These are phyloP conservation scores for Diaporthe ampelina DNA, from an alignment of 2,329 filamentous ascomycete species.

Conservation along the genomic window DNA sequence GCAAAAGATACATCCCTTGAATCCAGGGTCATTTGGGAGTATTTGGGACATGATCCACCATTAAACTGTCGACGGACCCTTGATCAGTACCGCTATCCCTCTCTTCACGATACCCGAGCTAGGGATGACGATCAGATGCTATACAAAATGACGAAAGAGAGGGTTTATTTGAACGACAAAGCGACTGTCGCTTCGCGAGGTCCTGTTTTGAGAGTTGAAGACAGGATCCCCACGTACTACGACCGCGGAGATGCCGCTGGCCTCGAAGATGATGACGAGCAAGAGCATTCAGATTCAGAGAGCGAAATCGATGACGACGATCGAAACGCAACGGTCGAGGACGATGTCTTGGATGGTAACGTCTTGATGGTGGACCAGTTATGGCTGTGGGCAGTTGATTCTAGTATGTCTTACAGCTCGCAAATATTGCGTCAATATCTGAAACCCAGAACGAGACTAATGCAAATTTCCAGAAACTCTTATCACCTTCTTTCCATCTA, in stretches of 20 bases:
- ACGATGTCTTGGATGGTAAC: slow-evolving; percentile 59
- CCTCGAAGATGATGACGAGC: slow-evolving; percentile 28
- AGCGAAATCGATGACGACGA: slow-evolving; percentile 18
- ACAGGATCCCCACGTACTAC: background rate
- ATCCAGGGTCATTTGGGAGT: slow-evolving; percentile 71
- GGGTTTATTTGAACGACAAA: background rate
- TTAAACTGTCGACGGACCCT: slow-evolving; percentile 70
- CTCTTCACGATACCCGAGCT: slow-evolving; percentile 67
- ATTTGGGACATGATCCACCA: slow-evolving; percentile 68
- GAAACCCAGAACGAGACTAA: background rate
- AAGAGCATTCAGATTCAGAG: background rate
- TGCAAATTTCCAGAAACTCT: slow-evolving; percentile 55
- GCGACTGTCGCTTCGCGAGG: background rate
- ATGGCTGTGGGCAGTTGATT: slow-evolving; percentile 68
- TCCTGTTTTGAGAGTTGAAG: background rate
- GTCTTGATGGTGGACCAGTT: slow-evolving; percentile 74
- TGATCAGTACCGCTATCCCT: slow-evolving; percentile 73
- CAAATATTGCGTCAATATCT: rapidly evolving
- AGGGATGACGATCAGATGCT: slow-evolving; percentile 74
- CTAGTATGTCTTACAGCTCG: slow-evolving; percentile 52
- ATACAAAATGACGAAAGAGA: slow-evolving; percentile 70
- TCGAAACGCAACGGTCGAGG: slow-evolving; percentile 45
- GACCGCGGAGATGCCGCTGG: background rate
- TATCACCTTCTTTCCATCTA: slow-evolving; percentile 64
- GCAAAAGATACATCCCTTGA: slow-evolving; percentile 66